These are phyloP conservation scores for Coemansia sp. DNA, from an alignment of 192 early-diverging fungal species.

Conservation along the genomic window DNA sequence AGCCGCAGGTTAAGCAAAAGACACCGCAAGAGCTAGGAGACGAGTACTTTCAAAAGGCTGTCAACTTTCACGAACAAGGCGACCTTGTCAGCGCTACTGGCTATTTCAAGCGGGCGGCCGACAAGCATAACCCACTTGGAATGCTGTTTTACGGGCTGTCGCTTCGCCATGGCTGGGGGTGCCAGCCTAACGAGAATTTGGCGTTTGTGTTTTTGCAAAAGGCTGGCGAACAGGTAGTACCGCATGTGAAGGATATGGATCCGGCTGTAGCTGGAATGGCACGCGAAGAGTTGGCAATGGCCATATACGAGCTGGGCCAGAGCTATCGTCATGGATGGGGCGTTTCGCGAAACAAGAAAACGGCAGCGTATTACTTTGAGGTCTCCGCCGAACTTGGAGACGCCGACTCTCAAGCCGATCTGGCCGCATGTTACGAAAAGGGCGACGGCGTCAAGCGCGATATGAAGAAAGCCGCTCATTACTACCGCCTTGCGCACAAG, in stretches of 20 bases:
- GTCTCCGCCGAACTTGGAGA: constrained; percentile 81
- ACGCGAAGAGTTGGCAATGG: constrained; percentile 70
- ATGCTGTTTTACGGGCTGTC: constrained; percentile 77
- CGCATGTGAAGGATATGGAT: constrained; percentile 63
- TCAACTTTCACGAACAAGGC: constrained; percentile 69
- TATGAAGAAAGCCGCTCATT: constrained; percentile 74
- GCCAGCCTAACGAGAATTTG: constrained; percentile 64
- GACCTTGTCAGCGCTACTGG: constrained; percentile 72
- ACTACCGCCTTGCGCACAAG: constrained; percentile 74
- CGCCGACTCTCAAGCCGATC: constrained; percentile 74
- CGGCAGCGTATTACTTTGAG: constrained; percentile 80
- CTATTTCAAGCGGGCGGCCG: constrained; percentile 71
- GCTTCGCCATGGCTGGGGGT: constrained; percentile 80
- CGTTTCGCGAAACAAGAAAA: constrained; percentile 69
- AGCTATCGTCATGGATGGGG: constrained; percentile 85
- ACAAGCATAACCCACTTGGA: constrained; percentile 64
- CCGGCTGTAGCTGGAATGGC: constrained; percentile 62
- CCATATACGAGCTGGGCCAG: constrained; percentile 79
- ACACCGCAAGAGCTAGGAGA: constrained; percentile 56
- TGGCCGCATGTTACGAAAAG: constrained; percentile 74
- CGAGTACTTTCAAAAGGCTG: constrained; percentile 67
- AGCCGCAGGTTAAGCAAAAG: constrained; percentile 13
- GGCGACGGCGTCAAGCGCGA: constrained; percentile 79
- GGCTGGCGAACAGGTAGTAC: constrained; percentile 67
- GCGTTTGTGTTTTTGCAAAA: constrained; percentile 74